Evolutionary conservation across 495 filamentous ascomycete species (phyloP), one percentile per base, ranked within the genome.

Genomic region (Hypoxylon perforatum): DNA sequence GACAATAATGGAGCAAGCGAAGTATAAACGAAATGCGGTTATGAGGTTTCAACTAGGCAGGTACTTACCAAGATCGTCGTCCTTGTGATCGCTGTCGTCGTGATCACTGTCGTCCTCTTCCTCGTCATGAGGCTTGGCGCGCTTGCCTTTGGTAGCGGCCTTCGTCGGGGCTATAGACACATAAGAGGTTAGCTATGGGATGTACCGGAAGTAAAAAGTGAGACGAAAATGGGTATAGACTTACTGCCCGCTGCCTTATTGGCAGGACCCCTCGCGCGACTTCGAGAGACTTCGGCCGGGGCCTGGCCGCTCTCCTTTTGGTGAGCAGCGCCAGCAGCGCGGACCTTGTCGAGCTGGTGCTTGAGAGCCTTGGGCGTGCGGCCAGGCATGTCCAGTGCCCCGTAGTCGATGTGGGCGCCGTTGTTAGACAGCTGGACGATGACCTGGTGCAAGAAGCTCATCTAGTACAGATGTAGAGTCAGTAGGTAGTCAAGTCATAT

Each of bases 401-500:
- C n/a, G 22, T 41, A 70, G 0, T 28, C 41, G 0, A 75, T 35
- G 21, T 50, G 60, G 5, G 59, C 49, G 11, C 65, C 59, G 6
- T 44, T 62, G 8, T 49, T 42, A 5, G 47, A 36, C 11, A 69
- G 9, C 10, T 63, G 50, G 15, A 56, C 59, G 18, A 78, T 36
- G 21, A 67, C 52, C 45, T 71, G 70, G 23, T 78, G 45, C n/a
- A 81, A 56, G 21, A 80, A 63, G 1, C 57, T 49, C n/a, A 69
- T 33, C 79, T 81, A 19, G 10, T 17, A 5, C 11, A 17, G 3
- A 18, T 46, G 18, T 8, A 6, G 12, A 15, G 25, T 54, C 21
- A 36, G 25, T n/a, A 22, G 7, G 11, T 9, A 33, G 19, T 28
- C 30, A 28, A n/a, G n/a, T n/a, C n/a, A n/a, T n/a, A n/a, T n/a